Percentiles rank a stretch among this genome's conserved stretches.
Evolutionary conservation across 148 eudicot genomes (phyloP).

Genomic region (Diospyros kaki): DNA sequence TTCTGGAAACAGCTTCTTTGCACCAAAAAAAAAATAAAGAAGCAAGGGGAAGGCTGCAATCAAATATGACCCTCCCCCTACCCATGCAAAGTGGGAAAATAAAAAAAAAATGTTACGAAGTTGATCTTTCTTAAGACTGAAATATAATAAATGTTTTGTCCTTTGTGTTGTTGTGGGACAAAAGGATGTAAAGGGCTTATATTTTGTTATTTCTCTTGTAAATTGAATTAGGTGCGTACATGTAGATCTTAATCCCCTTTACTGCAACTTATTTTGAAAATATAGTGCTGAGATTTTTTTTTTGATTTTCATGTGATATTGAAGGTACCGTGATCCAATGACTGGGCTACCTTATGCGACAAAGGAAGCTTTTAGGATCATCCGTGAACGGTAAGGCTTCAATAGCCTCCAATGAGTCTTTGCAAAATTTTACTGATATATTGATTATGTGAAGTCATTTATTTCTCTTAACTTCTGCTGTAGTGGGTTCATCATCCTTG

Average conservation of each 20-base stretch:
- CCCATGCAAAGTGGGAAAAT: too few relatives aligned
- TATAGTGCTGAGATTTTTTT: not conserved
- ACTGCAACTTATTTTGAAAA: not conserved
- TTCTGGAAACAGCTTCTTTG: too few relatives aligned
- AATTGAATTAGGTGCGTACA: not conserved
- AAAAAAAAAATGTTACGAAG: not conserved
- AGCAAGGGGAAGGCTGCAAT: too few relatives aligned
- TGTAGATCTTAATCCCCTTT: not conserved
- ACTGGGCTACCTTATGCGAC: slow-evolving; percentile 93
- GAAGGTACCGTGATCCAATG: slow-evolving; percentile 89
- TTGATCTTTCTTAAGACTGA: not conserved
- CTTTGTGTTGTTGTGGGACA: not conserved
- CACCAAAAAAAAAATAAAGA: too few relatives aligned
- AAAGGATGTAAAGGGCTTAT: not conserved
- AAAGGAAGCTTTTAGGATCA: slow-evolving; percentile 78
- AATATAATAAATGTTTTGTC: not conserved
- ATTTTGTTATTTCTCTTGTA: not conserved
- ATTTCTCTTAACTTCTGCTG: not conserved
- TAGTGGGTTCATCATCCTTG: not conserved
- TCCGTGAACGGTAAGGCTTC: slow-evolving; percentile 65
- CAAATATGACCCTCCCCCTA: too few relatives aligned
- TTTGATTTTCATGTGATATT: slow-evolving; percentile 8
- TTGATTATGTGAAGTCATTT: not conserved
- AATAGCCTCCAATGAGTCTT: not conserved
- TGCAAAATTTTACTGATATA: not conserved